Evolutionary conservation across 169 alveolate genomes (phyloP), one percentile per base, ranked within the genome.

Genomic region (Neospora caninum): DNA sequence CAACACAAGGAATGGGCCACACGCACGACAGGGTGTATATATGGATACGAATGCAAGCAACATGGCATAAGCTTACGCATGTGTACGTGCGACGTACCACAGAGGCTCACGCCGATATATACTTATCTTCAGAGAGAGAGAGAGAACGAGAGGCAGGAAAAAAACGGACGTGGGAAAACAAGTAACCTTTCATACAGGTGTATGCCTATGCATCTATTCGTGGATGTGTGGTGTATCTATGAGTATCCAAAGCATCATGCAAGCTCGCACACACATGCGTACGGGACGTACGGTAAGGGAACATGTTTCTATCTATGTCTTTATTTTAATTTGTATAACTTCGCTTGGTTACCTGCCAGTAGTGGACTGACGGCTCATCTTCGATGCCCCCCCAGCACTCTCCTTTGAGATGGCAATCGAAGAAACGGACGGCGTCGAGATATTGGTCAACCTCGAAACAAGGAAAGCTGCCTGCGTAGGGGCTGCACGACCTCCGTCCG

Each of bases 401-500:
- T 64, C 95, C 94, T 82, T 94, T 94, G 31, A 96, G 93, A 31
- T 84, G 88, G 70, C 97, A 96, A 80, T 96, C 97, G 94, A 96
- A 94, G 91, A 96, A 96, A 49, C 96, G 94, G 9, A 96, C 96
- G 43, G 94, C 88, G 82, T 92, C 96, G 39, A 80, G 70, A 84
- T 96, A 96, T n/a, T 91, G 73, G 45, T 95, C 96, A 0, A 93
- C 92, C 41, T 96, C 97, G 49, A 96, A 96, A 78, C 96, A 95
- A 36, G 97, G 93, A 49, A 82, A 91, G 45, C 69, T 88, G 25
- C 96, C 94, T 39, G 96, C 96, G 89, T 80, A 96, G 2, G 97
- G 97, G 64, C 91, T 89, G 92, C 97, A 96, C 49, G 84, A 93
- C n/a, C 95, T 82, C 39, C 97, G 64, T 9, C 96, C 97, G 13